phyloP scores from a whole-genome alignment of 2,329 filamentous ascomycete genomes.

The Chrysosporium queenslandicum region DNA sequence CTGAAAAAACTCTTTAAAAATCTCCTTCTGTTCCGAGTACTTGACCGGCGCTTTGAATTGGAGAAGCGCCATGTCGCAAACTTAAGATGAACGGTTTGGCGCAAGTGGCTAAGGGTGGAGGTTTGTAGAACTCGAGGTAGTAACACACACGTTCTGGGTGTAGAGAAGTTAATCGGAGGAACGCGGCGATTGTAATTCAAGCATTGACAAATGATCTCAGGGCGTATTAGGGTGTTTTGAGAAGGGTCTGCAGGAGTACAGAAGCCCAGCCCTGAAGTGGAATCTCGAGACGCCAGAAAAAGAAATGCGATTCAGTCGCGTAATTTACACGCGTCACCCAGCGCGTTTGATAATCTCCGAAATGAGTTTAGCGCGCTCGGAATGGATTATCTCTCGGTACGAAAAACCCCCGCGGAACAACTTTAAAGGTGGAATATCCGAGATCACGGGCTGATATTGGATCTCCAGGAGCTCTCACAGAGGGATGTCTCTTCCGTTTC shows the following conservation, averaged over 20 bases:
- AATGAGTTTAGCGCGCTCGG: constrained; percentile 21
- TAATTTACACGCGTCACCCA: background rate
- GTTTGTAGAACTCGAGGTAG: background rate
- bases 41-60: constrained; percentile 69
- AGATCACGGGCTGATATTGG: constrained; percentile 20
- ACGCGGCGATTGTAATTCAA: no score
- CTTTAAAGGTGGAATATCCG: constrained; percentile 12
- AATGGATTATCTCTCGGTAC: constrained; percentile 29
- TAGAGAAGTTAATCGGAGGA: background rate
- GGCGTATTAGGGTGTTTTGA: no score
- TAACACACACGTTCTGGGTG: background rate
- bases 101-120: no score
- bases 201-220: no score
- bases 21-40: constrained; percentile 69
- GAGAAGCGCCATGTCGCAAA: constrained; percentile 66
- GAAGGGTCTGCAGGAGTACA: no score
- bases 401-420: constrained; percentile 11
- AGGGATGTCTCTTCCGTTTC: constrained; percentile 12
- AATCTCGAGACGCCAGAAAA: background rate
- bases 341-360: constrained; percentile 13
- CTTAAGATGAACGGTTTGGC: background rate
- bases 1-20: constrained; percentile 78
- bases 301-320: constrained; percentile 5
- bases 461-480: background rate
- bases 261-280: background rate